Percentiles rank a stretch among this genome's conserved stretches.
These are phyloP conservation scores for Triticum turgidum DNA, from an alignment of 176 grass and related monocot genomes.

Conservation along the genomic window DNA sequence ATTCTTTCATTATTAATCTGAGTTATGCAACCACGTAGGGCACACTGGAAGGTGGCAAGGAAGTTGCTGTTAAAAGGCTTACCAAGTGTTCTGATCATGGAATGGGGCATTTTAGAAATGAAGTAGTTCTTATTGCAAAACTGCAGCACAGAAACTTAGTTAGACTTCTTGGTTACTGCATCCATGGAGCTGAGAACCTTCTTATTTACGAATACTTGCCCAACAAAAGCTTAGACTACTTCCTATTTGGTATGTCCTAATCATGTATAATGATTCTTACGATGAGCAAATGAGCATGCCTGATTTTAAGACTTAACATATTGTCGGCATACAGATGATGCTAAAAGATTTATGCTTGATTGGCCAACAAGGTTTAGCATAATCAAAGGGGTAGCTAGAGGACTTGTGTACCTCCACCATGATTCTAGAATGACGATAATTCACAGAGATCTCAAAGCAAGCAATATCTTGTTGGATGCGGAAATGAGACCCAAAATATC, in stretches of 20 bases:
- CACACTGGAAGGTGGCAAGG: conserved; percentile 28
- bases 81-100: conserved; percentile 28
- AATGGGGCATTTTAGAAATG: conserved; percentile 45
- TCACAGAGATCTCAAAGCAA: conserved; percentile 42
- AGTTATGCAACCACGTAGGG: conserved; percentile 9
- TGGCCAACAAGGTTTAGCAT: conserved; percentile 32
- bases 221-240: conserved; percentile 58
- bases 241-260: conserved; percentile 39
- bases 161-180: conserved; percentile 48
- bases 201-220: conserved; percentile 58
- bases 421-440: conserved; percentile 51
- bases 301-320: background rate
- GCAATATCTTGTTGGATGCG: conserved; percentile 44
- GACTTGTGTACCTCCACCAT: conserved; percentile 55
- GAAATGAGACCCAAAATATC: conserved; percentile 55
- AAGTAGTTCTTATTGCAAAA: conserved; percentile 52
- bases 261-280: background rate
- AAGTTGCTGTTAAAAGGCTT: conserved; percentile 62
- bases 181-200: conserved; percentile 44
- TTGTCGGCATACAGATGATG: background rate
- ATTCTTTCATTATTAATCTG: background rate
- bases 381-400: conserved; percentile 40
- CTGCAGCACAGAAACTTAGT: conserved; percentile 63
- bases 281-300: background rate
- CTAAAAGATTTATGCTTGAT: conserved; percentile 25